Evolutionary conservation across 2,329 filamentous ascomycete species (phyloP).

Genomic region (Xylaria sp.): DNA sequence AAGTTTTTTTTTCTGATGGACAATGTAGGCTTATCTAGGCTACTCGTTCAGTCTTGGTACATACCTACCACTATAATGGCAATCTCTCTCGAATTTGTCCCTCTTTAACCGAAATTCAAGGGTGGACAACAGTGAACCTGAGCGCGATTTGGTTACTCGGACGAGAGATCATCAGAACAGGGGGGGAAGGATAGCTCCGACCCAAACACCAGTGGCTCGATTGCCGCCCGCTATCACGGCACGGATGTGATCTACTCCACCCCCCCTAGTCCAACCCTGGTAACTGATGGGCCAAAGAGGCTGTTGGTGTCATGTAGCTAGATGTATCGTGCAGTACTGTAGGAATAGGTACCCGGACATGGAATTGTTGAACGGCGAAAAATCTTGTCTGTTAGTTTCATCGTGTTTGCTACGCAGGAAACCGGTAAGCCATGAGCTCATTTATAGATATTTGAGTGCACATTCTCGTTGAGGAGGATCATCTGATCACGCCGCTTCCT

Average conservation of each 20-base stretch:
- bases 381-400: neutral
- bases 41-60: neutral
- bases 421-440: neutral
- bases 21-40: no score
- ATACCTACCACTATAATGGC: neutral
- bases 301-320: neutral
- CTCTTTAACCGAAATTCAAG: no score
- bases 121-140: no score
- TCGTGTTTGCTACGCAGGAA: neutral
- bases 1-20: no score
- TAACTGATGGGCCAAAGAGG: neutral
- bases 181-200: constrained; percentile 31
- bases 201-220: constrained; percentile 30
- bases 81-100: no score
- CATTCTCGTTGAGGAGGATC: neutral
- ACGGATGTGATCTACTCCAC: constrained; percentile 3
- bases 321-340: neutral
- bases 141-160: neutral
- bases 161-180: constrained; percentile 17
- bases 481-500: neutral
- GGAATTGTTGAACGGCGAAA: neutral
- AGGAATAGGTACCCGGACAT: neutral
- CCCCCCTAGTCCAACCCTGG: neutral
- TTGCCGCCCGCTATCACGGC: constrained; percentile 26
- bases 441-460: neutral